Evolutionary conservation across 495 filamentous ascomycete species (phyloP), one percentile per base, ranked within the genome.

Genomic region (Aspergillus cristatus): DNA sequence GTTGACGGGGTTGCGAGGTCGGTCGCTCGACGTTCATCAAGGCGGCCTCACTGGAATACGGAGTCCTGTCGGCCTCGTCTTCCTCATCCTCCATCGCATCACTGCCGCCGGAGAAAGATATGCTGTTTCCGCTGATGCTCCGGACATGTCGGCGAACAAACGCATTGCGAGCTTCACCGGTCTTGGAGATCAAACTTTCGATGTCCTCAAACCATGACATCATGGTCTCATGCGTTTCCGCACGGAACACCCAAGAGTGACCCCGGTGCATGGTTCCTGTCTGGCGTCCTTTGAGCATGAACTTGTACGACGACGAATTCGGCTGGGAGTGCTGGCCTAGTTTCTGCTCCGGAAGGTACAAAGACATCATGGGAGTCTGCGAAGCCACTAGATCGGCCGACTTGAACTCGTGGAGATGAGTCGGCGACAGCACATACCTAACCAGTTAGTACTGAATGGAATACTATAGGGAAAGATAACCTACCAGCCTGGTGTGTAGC

Each of bases 351-450:
- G 83, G 84, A 3, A 98, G 79, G 55, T 87, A 91, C 28, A 98
- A 70, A 17, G 91, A 96, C 91, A 98, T 96, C 57, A 97, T 76
- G 2, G 91, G 91, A 22, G 76, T 72, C 52, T 82, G 80, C 49
- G 72, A 75, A 43, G 68, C 71, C 32, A 81, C 71, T 17, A 72
- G 72, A 58, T 85, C 82, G 22, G 87, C 84, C 12, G 86, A 93
- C 56, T 93, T 96, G 76, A 96, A 98, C 55, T 98, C 91, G 60
- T 98, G 91, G 1, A 98, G 72, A 57, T 98, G 91, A 25, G 91
- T 97, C 14, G 91, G 85, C 41, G 91, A 94, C 40, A 98, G 64
- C 7, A 97, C 87, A 62, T 96, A 98, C 87, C 87, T 91, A 41
- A 22, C 37, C 34, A 35, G 50, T 71, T 53, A 72, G 68, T 44